Evolutionary conservation across 2,329 filamentous ascomycete species (phyloP), one percentile per base, ranked within the genome.

Genomic region (Xylariaceae sp.): DNA sequence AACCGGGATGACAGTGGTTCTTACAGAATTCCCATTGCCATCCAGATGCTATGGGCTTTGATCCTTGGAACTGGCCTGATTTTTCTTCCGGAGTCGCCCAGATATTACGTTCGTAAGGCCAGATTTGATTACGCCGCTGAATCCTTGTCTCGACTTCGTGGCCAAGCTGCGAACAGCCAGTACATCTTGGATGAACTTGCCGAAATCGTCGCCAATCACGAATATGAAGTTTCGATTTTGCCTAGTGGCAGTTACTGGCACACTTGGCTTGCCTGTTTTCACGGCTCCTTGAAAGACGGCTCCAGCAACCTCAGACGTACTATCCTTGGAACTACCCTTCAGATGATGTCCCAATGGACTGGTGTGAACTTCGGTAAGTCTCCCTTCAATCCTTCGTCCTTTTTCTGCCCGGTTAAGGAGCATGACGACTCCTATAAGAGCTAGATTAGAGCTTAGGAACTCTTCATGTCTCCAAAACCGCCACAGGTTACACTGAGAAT

Each of bases 191-290:
- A 82, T 57, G 90, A 95, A 74, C 79, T 95, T 43, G 81, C 87
- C 41, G 90, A 95, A 75, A 89, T 96, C 61, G 80, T 94, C 55
- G 90, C 89, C 76, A 95, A 95, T 78, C 83, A 92, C 72, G 88
- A 89, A 73, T 91, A 92, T 69, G 91, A 95, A 78, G 78, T 85
- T 63, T 75, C 81, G 47, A 74, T 86, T 55, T 85, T 88, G 55
- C 86, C 87, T 59, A 71, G 78, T 61, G 76, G 76, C 61, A 80
- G 80, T 64, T 89, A 85, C 78, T 76, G 85, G 68, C 75, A 75
- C 63, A 80, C 78, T 67, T 95, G 90, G 90, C 71, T 75, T 62
- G 81, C 79, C 67, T 85, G 83, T 78, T 83, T 88, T 72, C 81
- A 67, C 57, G 81, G 88, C 61, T 80, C 83, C 62, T 76, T 90